A percentile compares a stretch with the other conserved stretches of the same genome.
Evolutionary conservation across 768 basidiomycete species (phyloP).

Genomic region (Wakefieldia striispora): DNA sequence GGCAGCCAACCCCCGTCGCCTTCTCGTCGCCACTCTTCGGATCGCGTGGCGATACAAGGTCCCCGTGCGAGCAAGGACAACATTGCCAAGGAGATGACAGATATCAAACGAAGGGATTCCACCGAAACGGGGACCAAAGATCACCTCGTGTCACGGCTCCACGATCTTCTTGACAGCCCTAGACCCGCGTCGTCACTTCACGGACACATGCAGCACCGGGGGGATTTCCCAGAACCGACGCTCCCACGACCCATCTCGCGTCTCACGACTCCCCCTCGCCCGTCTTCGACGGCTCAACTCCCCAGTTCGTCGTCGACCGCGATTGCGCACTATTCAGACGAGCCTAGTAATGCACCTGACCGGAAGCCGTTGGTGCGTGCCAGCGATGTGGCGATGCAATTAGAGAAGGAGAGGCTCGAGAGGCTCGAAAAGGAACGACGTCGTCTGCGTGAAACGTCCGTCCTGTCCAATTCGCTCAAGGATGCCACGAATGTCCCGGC

Average conservation of each 20-base stretch:
- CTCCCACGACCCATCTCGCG: slow-evolving; percentile 24
- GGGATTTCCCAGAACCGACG: slow-evolving; percentile 25
- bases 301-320: slow-evolving; percentile 19
- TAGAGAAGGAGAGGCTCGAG: slow-evolving; percentile 46
- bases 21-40: slow-evolving; percentile 22
- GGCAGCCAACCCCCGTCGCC: slow-evolving; percentile 29
- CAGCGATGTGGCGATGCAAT: slow-evolving; percentile 51
- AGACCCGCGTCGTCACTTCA: slow-evolving; percentile 41
- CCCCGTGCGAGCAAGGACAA: slow-evolving; percentile 17
- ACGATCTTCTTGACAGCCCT: slow-evolving; percentile 47
- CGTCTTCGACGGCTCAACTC: slow-evolving; percentile 20
- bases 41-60: slow-evolving; percentile 18
- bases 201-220: slow-evolving; percentile 33
- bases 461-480: slow-evolving; percentile 23
- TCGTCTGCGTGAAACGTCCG: slow-evolving; percentile 21
- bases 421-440: slow-evolving; percentile 32
- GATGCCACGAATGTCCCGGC: slow-evolving; percentile 27
- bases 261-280: slow-evolving; percentile 20
- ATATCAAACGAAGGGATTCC: slow-evolving; percentile 21
- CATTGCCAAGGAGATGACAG: slow-evolving; percentile 22
- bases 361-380: slow-evolving; percentile 43
- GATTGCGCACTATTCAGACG: slow-evolving; percentile 13
- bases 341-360: slow-evolving; percentile 6
- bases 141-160: slow-evolving; percentile 39
- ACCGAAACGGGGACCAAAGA: slow-evolving; percentile 25